Evolutionary conservation across 306 rosid genomes (phyloP).

Genomic region (Alnus glutinosa): DNA sequence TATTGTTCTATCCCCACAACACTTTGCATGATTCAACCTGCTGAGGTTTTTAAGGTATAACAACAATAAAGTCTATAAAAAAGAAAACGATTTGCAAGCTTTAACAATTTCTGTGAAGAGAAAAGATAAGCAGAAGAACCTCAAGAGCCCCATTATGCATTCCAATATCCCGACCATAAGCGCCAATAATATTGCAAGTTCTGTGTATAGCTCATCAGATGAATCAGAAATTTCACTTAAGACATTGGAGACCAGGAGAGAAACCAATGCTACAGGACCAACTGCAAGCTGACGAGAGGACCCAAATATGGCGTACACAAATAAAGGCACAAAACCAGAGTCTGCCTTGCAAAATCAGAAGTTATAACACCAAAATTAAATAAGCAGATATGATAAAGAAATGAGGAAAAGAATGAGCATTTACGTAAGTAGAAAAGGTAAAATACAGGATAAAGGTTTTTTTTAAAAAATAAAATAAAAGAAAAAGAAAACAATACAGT

Average conservation of each 20-base stretch:
- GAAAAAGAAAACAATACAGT: neutral
- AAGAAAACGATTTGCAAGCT: conserved; percentile 16
- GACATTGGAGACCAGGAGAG: conserved; percentile 87
- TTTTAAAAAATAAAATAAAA: neutral
- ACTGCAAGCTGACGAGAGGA: conserved; percentile 99
- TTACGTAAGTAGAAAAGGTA: neutral
- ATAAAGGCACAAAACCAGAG: conserved; percentile 80
- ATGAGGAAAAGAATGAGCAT: neutral
- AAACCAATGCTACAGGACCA: conserved; percentile 99
- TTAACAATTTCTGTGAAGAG: conserved; percentile 15
- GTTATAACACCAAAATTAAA: conserved; percentile 10
- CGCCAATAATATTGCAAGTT: conserved; percentile 85
- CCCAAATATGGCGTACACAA: conserved; percentile 90
- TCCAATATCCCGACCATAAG: conserved; percentile 96
- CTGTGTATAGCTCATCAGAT: conserved; percentile 72
- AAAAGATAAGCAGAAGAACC: conserved; percentile 47
- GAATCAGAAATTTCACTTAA: conserved; percentile 75
- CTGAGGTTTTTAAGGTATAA: neutral
- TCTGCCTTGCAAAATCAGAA: conserved; percentile 45
- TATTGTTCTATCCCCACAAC: neutral
- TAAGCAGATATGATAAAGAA: neutral
- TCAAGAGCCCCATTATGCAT: conserved; percentile 90
- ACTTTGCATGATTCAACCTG: neutral
- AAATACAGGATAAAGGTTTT: neutral
- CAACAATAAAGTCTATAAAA: conserved; percentile 9